A percentile compares a stretch with the other conserved stretches of the same genome.
Conservation (phyloP, 805 yeast species). For the Hanseniaspora valbyensis region DNA sequence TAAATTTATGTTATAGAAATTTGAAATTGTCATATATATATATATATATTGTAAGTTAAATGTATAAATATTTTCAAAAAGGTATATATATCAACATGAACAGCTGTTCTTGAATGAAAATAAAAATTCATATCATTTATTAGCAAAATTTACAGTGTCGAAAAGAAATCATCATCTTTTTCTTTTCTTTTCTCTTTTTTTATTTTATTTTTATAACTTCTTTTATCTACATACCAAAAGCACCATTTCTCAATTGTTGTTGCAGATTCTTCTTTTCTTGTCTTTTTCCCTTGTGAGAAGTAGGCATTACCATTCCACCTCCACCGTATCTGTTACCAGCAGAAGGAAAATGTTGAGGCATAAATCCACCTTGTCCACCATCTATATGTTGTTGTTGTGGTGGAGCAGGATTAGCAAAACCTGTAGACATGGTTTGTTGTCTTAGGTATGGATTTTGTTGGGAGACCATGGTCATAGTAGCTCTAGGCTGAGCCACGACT, state of each 20-base stretch:
- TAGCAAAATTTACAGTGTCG: too few relatives aligned
- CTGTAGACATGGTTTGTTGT: not conserved
- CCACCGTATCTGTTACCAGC: not conserved
- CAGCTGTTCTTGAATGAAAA: too few relatives aligned
- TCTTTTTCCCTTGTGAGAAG: conserved; percentile 7
- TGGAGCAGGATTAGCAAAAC: not conserved
- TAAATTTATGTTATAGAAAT: too few relatives aligned
- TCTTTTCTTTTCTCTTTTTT: too few relatives aligned
- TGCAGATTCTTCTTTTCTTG: conserved; percentile 13
- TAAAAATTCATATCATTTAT: too few relatives aligned
- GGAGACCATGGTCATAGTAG: not conserved
- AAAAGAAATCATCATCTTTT: too few relatives aligned
- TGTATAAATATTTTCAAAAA: too few relatives aligned
- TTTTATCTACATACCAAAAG: conserved; percentile 15
- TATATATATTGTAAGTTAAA: too few relatives aligned
- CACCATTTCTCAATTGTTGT: conserved; percentile 15
- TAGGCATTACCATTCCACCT: conserved; percentile 11
- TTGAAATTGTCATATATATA: too few relatives aligned
- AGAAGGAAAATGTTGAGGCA: not conserved
- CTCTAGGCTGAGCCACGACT: not conserved
- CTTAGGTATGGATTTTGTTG: not conserved
- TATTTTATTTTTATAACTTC: conserved; percentile 20
- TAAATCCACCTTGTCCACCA: not conserved
- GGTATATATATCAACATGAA: too few relatives aligned
- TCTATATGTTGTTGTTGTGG: not conserved